These are phyloP conservation scores for Aspergillus pseudonomiae DNA, from an alignment of 2,329 filamentous ascomycete species.

Conservation along the genomic window DNA sequence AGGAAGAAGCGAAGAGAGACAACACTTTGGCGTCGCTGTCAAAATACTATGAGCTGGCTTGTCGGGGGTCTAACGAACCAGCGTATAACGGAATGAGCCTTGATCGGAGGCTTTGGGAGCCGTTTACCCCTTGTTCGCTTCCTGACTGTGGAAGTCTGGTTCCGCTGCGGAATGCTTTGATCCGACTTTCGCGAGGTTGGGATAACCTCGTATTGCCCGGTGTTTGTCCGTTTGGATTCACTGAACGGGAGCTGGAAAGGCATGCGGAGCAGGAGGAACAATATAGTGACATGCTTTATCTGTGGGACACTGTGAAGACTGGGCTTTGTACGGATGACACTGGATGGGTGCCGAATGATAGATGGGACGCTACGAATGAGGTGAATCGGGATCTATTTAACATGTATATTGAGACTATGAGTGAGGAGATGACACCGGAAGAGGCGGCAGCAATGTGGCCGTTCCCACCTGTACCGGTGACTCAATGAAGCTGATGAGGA, in stretches of 20 bases:
- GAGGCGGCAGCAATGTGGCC: slow-evolving; percentile 25
- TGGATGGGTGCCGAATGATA: slow-evolving; percentile 24
- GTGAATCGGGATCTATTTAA: slow-evolving; percentile 23
- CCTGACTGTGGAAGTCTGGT: slow-evolving; percentile 19
- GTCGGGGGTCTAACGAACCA: slow-evolving; percentile 22
- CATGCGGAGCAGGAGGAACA: slow-evolving; percentile 20
- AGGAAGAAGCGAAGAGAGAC: slow-evolving; percentile 12
- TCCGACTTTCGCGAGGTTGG: slow-evolving; percentile 23
- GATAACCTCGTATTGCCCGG: slow-evolving; percentile 17
- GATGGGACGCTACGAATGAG: slow-evolving; percentile 23
- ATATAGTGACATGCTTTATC: slow-evolving; percentile 25
- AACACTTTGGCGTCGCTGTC: slow-evolving; percentile 18
- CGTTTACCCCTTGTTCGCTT: slow-evolving; percentile 24
- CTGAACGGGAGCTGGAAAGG: slow-evolving; percentile 16
- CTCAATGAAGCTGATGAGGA: no score
- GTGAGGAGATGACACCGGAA: slow-evolving; percentile 22
- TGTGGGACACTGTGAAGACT: slow-evolving; percentile 25
- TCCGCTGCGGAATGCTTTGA: slow-evolving; percentile 20
- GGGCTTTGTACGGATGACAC: slow-evolving; percentile 27
- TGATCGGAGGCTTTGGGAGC: slow-evolving; percentile 25
- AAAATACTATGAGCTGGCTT: slow-evolving; percentile 30
- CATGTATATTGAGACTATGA: slow-evolving; percentile 26
- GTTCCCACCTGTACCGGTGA: slow-evolving; percentile 18
- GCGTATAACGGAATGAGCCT: slow-evolving; percentile 25
- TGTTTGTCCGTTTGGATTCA: slow-evolving; percentile 21